Conservation (phyloP, 1,284 basidiomycete species). For the Pseudozyma hubeiensis region DNA sequence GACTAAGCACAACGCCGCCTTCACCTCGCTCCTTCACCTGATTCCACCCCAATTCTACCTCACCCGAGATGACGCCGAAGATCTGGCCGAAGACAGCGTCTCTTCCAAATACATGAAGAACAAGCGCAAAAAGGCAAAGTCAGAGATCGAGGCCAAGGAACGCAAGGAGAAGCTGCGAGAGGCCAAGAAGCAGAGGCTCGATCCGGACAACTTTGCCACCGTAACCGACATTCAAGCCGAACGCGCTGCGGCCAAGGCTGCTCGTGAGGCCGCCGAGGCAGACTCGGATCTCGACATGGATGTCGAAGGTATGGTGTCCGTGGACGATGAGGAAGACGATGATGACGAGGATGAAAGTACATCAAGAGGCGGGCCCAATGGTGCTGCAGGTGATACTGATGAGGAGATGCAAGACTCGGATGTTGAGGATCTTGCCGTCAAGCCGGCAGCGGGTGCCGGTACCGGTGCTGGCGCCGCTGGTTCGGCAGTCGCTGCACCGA, state of each 20-base stretch:
- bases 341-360: constrained; percentile 28
- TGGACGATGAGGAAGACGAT: constrained; percentile 34
- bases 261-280: constrained; percentile 30
- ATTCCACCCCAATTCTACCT: constrained; percentile 66
- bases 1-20: constrained; percentile 54
- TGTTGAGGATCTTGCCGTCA: constrained; percentile 25
- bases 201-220: constrained; percentile 62
- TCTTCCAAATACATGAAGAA: constrained; percentile 65
- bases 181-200: constrained; percentile 60
- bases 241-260: constrained; percentile 47
- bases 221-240: constrained; percentile 58
- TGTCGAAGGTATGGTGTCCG: constrained; percentile 43
- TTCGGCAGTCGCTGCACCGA: not conserved
- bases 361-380: constrained; percentile 15
- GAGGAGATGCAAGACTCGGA: constrained; percentile 50
- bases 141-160: constrained; percentile 57
- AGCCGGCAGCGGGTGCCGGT: constrained; percentile 6
- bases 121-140: constrained; percentile 64
- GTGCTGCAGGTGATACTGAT: constrained; percentile 51
- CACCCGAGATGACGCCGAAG: constrained; percentile 44
- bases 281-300: constrained; percentile 52
- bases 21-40: constrained; percentile 56
- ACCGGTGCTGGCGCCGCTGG: constrained; percentile 6
- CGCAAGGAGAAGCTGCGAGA: constrained; percentile 55
- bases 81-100: constrained; percentile 36